phyloP scores from a whole-genome alignment of 192 early-diverging fungal species.

The Coemansia sp. region DNA sequence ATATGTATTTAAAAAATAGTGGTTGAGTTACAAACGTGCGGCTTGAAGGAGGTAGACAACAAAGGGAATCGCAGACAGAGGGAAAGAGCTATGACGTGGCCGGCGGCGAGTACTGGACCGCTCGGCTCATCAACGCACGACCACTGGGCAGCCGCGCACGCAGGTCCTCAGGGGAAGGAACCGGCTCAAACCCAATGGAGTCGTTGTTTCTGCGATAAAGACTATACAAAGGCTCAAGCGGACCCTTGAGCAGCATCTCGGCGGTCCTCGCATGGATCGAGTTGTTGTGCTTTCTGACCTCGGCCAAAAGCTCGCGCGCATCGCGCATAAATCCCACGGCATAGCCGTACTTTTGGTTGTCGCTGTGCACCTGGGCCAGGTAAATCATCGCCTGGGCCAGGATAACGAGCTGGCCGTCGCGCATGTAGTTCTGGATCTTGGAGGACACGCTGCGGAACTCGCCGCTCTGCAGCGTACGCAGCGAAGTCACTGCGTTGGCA shows the following conservation, averaged over 20 bases:
- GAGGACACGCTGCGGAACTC: conserved; percentile 46
- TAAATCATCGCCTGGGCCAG: conserved; percentile 53
- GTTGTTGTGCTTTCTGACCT: conserved; percentile 40
- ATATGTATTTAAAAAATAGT: background rate
- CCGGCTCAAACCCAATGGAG: conserved; percentile 48
- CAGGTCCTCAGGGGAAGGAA: conserved; percentile 48
- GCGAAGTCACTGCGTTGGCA: conserved; percentile 25
- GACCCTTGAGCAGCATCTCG: conserved; percentile 37
- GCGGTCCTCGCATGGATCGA: conserved; percentile 43
- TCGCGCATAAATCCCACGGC: conserved; percentile 53
- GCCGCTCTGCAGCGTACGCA: conserved; percentile 43
- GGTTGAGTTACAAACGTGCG: background rate
- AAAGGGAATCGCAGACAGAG: conserved; percentile 5
- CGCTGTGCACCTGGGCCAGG: conserved; percentile 47
- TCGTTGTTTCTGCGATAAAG: conserved; percentile 53
- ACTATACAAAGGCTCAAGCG: conserved; percentile 45
- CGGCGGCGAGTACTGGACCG: conserved; percentile 20
- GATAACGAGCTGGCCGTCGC: conserved; percentile 49
- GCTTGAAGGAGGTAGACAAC: background rate
- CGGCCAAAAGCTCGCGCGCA: conserved; percentile 41
- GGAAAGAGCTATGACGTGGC: background rate
- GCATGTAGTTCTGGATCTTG: conserved; percentile 50
- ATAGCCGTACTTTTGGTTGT: conserved; percentile 48
- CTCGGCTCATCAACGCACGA: conserved; percentile 39
- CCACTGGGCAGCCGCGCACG: conserved; percentile 42